A percentile compares a stretch with the other conserved stretches of the same genome.
phyloP scores from a whole-genome alignment of 345 rosid genomes.

The Citropsis articulata region DNA sequence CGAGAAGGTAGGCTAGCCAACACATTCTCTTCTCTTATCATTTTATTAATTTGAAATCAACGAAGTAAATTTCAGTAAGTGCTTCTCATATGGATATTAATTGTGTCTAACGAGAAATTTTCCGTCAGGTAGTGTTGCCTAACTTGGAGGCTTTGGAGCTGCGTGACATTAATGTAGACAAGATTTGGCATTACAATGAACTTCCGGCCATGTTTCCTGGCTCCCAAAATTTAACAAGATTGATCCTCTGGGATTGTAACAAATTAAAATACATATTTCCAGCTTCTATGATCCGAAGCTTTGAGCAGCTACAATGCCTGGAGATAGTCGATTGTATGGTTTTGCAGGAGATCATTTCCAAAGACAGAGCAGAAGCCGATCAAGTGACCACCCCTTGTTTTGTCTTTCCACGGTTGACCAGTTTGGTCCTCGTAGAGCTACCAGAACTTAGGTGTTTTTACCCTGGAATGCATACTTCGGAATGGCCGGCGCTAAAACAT shows the following conservation, averaged over 20 bases:
- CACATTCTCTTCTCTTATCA: neutral
- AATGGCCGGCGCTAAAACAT: slow-evolving; percentile 17
- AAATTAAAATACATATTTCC: neutral
- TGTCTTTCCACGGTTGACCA: slow-evolving; percentile 17
- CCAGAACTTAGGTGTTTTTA: slow-evolving; percentile 21
- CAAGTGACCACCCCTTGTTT: neutral
- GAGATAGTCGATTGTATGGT: rapidly evolving
- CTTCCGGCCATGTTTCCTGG: neutral
- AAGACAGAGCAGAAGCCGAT: slow-evolving; percentile 4
- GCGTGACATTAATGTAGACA: neutral
- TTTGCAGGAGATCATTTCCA: slow-evolving; percentile 6
- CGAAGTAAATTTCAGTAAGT: too few relatives aligned
- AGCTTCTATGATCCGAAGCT: neutral
- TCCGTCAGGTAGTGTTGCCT: slow-evolving; percentile 21
- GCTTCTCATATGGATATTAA: neutral
- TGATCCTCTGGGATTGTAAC: neutral
- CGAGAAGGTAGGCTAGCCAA: neutral
- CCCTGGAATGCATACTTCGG: slow-evolving; percentile 14
- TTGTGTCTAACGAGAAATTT: too few relatives aligned
- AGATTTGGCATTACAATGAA: slow-evolving; percentile 2
- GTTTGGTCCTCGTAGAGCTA: neutral
- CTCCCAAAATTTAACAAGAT: neutral
- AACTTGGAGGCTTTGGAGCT: slow-evolving; percentile 12
- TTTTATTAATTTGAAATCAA: too few relatives aligned
- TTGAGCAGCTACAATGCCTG: neutral